phyloP scores from a whole-genome alignment of 2,329 filamentous ascomycete genomes.

The Fusarium sp. region DNA sequence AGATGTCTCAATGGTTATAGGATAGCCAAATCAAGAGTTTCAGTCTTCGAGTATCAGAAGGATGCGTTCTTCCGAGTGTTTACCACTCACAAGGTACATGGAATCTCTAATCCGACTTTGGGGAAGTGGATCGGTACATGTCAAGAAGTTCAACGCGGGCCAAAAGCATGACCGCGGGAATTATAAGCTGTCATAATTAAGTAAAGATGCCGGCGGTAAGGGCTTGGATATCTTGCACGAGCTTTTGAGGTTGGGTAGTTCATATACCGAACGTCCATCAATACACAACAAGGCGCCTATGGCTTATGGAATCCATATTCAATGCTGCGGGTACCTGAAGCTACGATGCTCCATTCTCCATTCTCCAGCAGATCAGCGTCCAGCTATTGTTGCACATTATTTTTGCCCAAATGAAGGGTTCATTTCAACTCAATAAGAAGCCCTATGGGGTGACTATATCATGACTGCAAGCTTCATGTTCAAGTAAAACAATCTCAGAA shows the following conservation, averaged over 20 bases:
- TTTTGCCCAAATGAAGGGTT: not conserved
- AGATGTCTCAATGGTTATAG: fast-evolving
- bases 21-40: not conserved
- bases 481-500: no score
- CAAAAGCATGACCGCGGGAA: not conserved
- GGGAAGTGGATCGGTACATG: not conserved
- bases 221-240: not conserved
- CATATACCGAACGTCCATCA: not conserved
- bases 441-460: not conserved
- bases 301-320: not conserved
- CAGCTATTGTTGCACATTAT: not conserved
- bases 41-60: fast-evolving
- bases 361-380: slow-evolving; percentile 4
- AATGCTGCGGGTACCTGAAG: slow-evolving; percentile 13
- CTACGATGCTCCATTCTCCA: slow-evolving; percentile 14
- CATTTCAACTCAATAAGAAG: not conserved
- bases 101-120: not conserved
- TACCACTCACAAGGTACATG: not conserved
- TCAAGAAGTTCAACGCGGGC: not conserved
- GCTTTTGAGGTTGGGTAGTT: not conserved
- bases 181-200: not conserved
- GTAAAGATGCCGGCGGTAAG: not conserved
- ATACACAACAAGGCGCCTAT: not conserved
- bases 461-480: not conserved
- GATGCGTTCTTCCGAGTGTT: not conserved